Conservation (phyloP, 257 asterid genomes). For the Handroanthus guayacan region DNA sequence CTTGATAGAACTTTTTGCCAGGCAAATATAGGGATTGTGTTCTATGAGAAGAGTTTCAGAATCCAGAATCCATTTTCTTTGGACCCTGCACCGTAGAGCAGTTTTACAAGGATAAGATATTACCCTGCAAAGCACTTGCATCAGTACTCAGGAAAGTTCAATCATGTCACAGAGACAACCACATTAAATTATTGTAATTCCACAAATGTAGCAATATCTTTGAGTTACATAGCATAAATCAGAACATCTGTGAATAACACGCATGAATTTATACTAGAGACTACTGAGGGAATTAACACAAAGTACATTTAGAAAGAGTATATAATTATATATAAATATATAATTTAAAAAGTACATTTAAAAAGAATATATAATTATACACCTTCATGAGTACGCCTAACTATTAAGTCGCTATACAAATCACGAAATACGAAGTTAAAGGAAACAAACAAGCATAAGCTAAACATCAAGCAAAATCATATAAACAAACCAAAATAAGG, state of each 20-base stretch:
- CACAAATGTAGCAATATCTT: not conserved
- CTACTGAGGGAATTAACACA: slow-evolving; percentile 16
- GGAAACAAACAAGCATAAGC: not conserved
- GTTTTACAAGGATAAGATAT: slow-evolving; percentile 5
- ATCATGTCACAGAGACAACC: not conserved
- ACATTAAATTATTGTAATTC: slow-evolving; percentile 1
- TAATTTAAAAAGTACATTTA: no score
- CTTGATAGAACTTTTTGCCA: not conserved
- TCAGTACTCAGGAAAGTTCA: slow-evolving; percentile 1
- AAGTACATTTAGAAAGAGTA: not conserved
- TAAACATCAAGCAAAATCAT: not conserved
- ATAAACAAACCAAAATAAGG: not conserved
- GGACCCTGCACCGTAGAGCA: slow-evolving; percentile 27
- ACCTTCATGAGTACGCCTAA: not conserved
- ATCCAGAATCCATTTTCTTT: slow-evolving; percentile 20
- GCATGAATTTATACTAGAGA: not conserved
- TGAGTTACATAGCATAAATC: not conserved
- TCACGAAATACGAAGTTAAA: not conserved
- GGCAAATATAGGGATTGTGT: not conserved
- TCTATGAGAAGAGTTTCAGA: not conserved
- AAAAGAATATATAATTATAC: no score
- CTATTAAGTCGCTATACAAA: not conserved
- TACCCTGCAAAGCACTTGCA: slow-evolving; percentile 28
- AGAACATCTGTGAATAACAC: not conserved
- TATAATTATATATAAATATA: no score